phyloP scores from a whole-genome alignment of 139 green algal species.

The Picochlorum sp. region DNA sequence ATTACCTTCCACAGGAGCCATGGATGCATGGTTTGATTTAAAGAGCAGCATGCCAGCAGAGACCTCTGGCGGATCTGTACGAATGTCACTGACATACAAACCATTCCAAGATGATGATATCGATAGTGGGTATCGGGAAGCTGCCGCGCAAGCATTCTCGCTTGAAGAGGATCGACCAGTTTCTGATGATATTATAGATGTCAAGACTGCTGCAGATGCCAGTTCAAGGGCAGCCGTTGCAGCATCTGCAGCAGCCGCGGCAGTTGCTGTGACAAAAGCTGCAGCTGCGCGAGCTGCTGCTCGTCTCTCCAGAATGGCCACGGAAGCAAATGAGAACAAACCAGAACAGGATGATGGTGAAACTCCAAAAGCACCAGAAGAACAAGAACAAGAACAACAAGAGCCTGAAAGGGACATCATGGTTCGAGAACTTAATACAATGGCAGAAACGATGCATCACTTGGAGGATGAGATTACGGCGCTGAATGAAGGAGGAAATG shows the following conservation, averaged over 20 bases:
- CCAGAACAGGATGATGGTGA: background rate
- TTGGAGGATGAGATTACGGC: slow-evolving; percentile 19
- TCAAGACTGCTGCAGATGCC: slow-evolving; percentile 72
- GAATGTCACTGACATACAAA: slow-evolving; percentile 71
- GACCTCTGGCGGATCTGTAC: slow-evolving; percentile 45
- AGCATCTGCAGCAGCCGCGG: slow-evolving; percentile 66
- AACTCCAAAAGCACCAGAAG: background rate
- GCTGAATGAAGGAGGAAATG: background rate
- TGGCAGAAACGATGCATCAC: slow-evolving; percentile 21
- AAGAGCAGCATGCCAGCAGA: slow-evolving; percentile 21
- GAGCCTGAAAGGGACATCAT: background rate
- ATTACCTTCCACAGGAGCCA: slow-evolving; percentile 22
- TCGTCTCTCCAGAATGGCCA: slow-evolving; percentile 12
- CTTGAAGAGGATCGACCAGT: background rate
- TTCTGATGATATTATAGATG: slow-evolving; percentile 57
- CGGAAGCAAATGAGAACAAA: background rate
- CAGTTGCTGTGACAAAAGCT: slow-evolving; percentile 79
- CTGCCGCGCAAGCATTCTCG: slow-evolving; percentile 22
- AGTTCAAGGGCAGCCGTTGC: slow-evolving; percentile 77
- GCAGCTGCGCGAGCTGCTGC: slow-evolving; percentile 67
- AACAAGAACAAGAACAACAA: background rate
- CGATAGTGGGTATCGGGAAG: slow-evolving; percentile 51
- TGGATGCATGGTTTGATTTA: slow-evolving; percentile 63
- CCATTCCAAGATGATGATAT: slow-evolving; percentile 53
- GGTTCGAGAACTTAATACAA: slow-evolving; percentile 10